Evolutionary conservation across 495 filamentous ascomycete species (phyloP).

Genomic region (Aspergillus olivimuriae): DNA sequence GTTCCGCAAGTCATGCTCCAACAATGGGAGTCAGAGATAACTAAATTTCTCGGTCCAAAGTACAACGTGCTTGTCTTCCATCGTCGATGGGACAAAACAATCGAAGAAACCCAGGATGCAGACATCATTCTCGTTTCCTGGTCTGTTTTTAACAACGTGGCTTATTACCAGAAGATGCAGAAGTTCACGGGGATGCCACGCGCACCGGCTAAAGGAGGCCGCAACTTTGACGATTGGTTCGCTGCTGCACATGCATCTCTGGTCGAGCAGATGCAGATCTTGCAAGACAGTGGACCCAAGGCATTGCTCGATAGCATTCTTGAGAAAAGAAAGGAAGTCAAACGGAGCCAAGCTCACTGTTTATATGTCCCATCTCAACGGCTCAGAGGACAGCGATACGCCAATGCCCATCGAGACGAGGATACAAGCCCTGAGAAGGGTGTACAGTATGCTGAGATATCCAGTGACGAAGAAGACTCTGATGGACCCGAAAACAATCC

Average conservation of each 20-base stretch:
- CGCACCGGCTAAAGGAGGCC: conserved; percentile 31
- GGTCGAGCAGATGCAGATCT: conserved; percentile 30
- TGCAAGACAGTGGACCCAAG: conserved; percentile 21
- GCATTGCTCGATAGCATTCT: conserved; percentile 24
- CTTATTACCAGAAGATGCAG: conserved; percentile 46
- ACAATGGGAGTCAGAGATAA: conserved; percentile 63
- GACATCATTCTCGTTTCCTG: conserved; percentile 53
- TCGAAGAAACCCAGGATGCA: too few species aligned
- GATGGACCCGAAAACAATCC: conserved; percentile 7
- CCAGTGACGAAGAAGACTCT: conserved; percentile 10
- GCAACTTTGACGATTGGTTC: conserved; percentile 51
- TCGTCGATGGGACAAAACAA: too few species aligned
- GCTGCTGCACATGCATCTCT: conserved; percentile 33
- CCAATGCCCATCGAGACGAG: conserved; percentile 1
- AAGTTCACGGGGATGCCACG: conserved; percentile 45
- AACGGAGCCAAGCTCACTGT: conserved; percentile 12
- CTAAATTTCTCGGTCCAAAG: conserved; percentile 45
- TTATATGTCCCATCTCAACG: conserved; percentile 30
- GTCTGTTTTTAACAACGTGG: conserved; percentile 34
- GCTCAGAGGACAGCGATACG: conserved; percentile 21
- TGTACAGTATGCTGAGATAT: conserved; percentile 11
- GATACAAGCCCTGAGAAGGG: not conserved
- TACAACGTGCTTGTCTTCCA: conserved; percentile 42
- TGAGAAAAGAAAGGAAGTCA: conserved; percentile 16
- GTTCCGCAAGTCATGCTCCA: conserved; percentile 54